These are phyloP conservation scores for Backusella morwellensis DNA, from an alignment of 192 early-diverging fungal genomes.

Conservation along the genomic window DNA sequence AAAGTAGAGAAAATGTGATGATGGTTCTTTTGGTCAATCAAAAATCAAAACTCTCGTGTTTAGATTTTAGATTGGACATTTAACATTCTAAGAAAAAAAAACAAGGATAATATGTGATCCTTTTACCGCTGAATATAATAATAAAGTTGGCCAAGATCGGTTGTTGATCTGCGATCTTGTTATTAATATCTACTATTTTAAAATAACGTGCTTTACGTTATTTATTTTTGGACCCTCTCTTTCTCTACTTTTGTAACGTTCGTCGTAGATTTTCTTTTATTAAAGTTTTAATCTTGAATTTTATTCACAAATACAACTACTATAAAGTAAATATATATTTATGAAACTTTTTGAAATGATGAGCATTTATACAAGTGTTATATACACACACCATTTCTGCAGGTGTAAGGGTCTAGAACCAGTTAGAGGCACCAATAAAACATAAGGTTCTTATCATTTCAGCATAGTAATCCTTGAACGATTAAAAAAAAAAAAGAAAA, in stretches of 20 bases:
- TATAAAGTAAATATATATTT: background rate
- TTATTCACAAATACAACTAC: background rate
- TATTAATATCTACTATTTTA: background rate
- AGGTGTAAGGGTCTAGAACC: background rate
- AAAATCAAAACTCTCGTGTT: background rate
- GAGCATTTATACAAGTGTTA: background rate
- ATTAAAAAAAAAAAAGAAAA: background rate
- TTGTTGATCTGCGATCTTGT: background rate
- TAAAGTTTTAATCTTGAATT: background rate
- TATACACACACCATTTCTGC: background rate
- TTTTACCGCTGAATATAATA: background rate
- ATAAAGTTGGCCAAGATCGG: background rate
- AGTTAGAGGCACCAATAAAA: background rate
- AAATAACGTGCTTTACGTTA: background rate
- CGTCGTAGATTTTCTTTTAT: background rate
- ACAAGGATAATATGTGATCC: background rate
- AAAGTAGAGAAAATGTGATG: background rate
- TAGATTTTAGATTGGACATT: conserved; percentile 2
- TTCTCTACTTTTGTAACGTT: background rate
- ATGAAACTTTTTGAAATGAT: background rate
- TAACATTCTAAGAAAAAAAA: background rate
- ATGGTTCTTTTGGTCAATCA: background rate
- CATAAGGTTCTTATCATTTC: background rate
- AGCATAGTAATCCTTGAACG: background rate
- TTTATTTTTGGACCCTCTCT: background rate